Evolutionary conservation across 176 grass and related monocot genomes (phyloP).

Genomic region (Carex parvula): DNA sequence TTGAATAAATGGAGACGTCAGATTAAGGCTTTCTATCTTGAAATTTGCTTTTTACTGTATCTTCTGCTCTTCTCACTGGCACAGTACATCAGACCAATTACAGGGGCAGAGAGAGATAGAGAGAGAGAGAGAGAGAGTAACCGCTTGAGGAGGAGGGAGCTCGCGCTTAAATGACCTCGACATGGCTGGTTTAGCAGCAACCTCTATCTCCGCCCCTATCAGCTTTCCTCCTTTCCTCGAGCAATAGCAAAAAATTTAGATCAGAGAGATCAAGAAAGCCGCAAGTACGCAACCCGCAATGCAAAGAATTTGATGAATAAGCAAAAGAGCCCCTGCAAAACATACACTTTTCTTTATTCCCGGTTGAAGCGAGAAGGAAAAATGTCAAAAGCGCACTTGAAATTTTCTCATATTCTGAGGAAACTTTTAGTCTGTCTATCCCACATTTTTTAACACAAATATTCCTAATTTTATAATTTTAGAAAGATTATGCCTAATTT

Average conservation of each 20-base stretch:
- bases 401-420: not conserved
- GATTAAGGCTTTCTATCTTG: too few relatives aligned
- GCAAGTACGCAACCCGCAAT: not conserved
- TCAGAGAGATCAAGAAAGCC: not conserved
- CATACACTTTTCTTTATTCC: not conserved
- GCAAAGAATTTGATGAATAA: not conserved
- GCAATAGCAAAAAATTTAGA: not conserved
- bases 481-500: too few relatives aligned
- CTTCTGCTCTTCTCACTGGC: not conserved
- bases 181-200: slow-evolving; percentile 47
- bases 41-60: too few relatives aligned
- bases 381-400: not conserved
- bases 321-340: not conserved
- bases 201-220: slow-evolving; percentile 27
- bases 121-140: slow-evolving; percentile 27
- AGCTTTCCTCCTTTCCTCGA: not conserved
- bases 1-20: too few relatives aligned
- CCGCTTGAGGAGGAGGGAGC: slow-evolving; percentile 68
- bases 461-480: too few relatives aligned
- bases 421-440: not conserved
- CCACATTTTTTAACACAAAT: too few relatives aligned
- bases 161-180: slow-evolving; percentile 67
- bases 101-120: not conserved
- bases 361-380: not conserved
- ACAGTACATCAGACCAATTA: not conserved